Conservation (phyloP, 495 filamentous ascomycete genomes). For the Collariella sp. region DNA sequence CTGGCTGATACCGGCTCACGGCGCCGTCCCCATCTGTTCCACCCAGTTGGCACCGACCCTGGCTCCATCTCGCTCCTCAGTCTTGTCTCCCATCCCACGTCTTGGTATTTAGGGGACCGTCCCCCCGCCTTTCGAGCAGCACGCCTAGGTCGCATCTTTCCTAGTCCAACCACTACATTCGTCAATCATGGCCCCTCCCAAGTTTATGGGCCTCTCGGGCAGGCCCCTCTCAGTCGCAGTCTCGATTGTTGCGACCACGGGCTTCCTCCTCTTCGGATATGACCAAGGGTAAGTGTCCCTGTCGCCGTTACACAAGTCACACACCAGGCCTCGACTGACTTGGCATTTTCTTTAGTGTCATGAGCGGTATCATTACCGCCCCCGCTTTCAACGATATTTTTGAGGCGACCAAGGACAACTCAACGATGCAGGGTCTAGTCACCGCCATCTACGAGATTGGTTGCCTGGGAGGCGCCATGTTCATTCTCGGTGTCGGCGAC, state of each 20-base stretch:
- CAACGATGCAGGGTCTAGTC: conserved; percentile 70
- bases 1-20: background rate
- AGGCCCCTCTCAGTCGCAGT: conserved; percentile 53
- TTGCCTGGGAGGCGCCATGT: conserved; percentile 66
- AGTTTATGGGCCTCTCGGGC: conserved; percentile 56
- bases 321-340: background rate
- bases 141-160: background rate
- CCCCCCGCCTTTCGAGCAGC: background rate
- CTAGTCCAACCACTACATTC: background rate
- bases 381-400: conserved; percentile 62
- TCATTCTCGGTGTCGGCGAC: conserved; percentile 61
- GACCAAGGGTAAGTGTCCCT: conserved; percentile 43
- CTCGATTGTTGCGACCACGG: conserved; percentile 61
- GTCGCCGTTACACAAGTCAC: background rate
- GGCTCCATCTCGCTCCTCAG: background rate
- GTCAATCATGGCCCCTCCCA: conserved; percentile 31
- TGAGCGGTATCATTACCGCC: conserved; percentile 75
- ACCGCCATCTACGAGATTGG: conserved; percentile 81
- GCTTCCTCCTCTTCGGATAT: conserved; percentile 68
- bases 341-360: conserved; percentile 28
- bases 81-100: background rate
- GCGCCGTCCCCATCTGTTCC: background rate
- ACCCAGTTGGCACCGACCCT: background rate
- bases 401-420: conserved; percentile 53
- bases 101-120: background rate